Evolutionary conservation across 192 early-diverging fungal species (phyloP).

Genomic region (Rhizophagus clarus): DNA sequence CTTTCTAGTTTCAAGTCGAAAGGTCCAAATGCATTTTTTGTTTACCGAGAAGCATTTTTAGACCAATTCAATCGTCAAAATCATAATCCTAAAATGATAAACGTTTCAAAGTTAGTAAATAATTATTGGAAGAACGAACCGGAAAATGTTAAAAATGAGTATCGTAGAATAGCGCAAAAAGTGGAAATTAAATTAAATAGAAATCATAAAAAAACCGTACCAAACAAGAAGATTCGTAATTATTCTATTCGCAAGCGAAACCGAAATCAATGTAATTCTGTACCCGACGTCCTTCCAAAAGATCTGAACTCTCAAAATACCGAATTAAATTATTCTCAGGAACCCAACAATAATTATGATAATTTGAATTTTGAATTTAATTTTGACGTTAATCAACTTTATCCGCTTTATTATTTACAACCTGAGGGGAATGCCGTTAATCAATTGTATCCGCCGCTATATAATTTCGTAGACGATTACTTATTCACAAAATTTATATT

Average conservation of each 20-base stretch:
- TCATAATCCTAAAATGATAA: not conserved
- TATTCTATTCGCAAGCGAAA: not conserved
- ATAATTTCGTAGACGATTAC: too few relatives aligned
- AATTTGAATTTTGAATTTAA: too few relatives aligned
- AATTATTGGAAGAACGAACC: not conserved
- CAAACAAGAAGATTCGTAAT: not conserved
- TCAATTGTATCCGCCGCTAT: too few relatives aligned
- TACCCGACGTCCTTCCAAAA: too few relatives aligned
- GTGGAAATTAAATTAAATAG: not conserved
- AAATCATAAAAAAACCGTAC: not conserved
- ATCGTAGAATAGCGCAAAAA: slow-evolving; percentile 4
- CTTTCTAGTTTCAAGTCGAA: not conserved
- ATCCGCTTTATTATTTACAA: too few relatives aligned
- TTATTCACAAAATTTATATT: too few relatives aligned
- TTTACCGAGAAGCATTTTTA: not conserved
- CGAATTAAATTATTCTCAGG: too few relatives aligned
- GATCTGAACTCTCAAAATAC: too few relatives aligned
- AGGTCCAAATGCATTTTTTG: slow-evolving; percentile 3
- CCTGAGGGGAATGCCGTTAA: too few relatives aligned
- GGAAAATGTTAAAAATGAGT: not conserved
- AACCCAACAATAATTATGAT: too few relatives aligned
- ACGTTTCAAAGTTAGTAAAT: not conserved
- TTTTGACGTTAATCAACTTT: too few relatives aligned
- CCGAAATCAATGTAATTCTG: too few relatives aligned
- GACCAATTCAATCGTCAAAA: not conserved